Evolutionary conservation across 495 filamentous ascomycete genomes (phyloP).

Genomic region (Penicillium argentinense): DNA sequence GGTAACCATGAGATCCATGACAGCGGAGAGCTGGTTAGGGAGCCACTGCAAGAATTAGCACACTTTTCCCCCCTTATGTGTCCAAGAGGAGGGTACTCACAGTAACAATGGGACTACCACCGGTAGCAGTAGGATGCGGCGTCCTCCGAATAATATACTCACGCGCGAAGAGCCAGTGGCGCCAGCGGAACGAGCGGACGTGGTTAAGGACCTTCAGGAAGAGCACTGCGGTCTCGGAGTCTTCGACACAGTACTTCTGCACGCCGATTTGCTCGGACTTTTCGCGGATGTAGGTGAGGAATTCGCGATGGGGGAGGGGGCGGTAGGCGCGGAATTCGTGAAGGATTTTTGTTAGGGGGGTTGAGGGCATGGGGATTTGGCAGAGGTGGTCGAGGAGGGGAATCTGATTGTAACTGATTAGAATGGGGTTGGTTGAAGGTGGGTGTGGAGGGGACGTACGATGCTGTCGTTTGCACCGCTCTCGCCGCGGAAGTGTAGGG

Average conservation of each 20-base stretch:
- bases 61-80: background rate
- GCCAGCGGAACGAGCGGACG: conserved; percentile 88
- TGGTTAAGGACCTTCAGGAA: conserved; percentile 77
- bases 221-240: conserved; percentile 51
- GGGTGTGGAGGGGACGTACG: conserved; percentile 33
- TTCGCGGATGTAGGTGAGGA: conserved; percentile 68
- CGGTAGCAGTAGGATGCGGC: conserved; percentile 81
- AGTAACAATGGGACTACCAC: conserved; percentile 87
- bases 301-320: conserved; percentile 80
- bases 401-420: conserved; percentile 45
- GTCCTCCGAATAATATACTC: conserved; percentile 90
- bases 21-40: conserved; percentile 78
- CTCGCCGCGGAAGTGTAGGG: conserved; percentile 78
- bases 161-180: conserved; percentile 91
- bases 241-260: conserved; percentile 60
- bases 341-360: conserved; percentile 80
- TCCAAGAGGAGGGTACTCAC: conserved; percentile 36
- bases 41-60: conserved; percentile 58
- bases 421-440: background rate
- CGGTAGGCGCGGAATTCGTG: conserved; percentile 84
- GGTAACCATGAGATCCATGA: conserved; percentile 71
- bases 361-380: conserved; percentile 75
- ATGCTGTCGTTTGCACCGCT: conserved; percentile 88
- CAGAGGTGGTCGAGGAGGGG: conserved; percentile 83
- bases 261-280: conserved; percentile 55